A percentile compares a stretch with the other conserved stretches of the same genome.
Conservation (phyloP, 495 filamentous ascomycete species). For the Neurospora sublineolata region DNA sequence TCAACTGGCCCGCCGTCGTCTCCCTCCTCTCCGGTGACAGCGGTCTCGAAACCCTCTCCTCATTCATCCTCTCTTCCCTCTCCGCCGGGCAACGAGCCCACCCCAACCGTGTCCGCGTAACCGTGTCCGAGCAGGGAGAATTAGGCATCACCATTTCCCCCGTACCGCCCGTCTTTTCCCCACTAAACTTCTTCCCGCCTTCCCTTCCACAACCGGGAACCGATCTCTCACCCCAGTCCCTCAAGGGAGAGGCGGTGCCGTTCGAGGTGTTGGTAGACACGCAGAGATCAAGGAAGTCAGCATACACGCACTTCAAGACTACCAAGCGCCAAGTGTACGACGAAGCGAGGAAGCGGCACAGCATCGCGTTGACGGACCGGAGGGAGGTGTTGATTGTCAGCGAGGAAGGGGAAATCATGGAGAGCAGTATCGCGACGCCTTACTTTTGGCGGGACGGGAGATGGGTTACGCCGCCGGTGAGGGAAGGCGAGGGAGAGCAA, state of each 20-base stretch:
- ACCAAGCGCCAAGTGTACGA: conserved; percentile 55
- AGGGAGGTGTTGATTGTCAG: conserved; percentile 70
- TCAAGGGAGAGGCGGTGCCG: neutral
- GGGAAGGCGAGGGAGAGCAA: conserved; percentile 13
- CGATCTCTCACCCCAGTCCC: conserved; percentile 13
- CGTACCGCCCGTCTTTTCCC: conserved; percentile 28
- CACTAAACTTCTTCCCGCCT: conserved; percentile 15
- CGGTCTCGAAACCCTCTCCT: conserved; percentile 27
- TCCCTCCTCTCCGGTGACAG: conserved; percentile 28
- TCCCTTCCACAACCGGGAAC: neutral
- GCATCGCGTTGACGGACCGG: conserved; percentile 41
- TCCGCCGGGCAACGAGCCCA: conserved; percentile 14
- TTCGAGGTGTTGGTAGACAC: conserved; percentile 50
- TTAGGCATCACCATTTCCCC: conserved; percentile 39
- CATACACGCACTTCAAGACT: conserved; percentile 68
- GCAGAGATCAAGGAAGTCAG: conserved; percentile 38
- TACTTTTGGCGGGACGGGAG: conserved; percentile 59
- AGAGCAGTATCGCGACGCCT: conserved; percentile 70
- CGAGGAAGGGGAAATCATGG: conserved; percentile 59
- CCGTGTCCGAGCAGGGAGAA: conserved; percentile 38
- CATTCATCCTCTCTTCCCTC: conserved; percentile 11
- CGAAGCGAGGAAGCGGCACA: conserved; percentile 44
- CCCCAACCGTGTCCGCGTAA: conserved; percentile 37
- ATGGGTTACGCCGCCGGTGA: conserved; percentile 56
- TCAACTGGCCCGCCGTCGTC: conserved; percentile 45